These are phyloP conservation scores for Glaciozyma antarctica DNA, from an alignment of 768 basidiomycete genomes.

Conservation along the genomic window DNA sequence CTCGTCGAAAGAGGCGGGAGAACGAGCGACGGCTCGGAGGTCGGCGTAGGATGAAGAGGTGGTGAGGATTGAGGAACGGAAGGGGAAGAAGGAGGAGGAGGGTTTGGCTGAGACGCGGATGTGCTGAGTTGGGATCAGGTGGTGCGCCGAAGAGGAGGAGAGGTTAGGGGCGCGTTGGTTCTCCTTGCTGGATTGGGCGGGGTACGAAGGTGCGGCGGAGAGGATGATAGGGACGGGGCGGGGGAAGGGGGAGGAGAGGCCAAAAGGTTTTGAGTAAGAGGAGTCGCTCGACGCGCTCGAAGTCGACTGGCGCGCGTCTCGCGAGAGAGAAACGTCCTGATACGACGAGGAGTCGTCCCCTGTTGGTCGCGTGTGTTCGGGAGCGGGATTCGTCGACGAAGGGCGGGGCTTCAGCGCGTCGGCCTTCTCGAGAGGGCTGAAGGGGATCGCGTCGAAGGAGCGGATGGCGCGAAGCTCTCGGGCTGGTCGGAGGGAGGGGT, in stretches of 20 bases:
- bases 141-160: not conserved
- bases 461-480: no score
- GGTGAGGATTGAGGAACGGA: conserved; percentile 20
- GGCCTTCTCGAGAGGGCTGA: no score
- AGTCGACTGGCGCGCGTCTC: not conserved
- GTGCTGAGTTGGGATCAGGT: not conserved
- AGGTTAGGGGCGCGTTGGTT: not conserved
- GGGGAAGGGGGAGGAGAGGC: conserved; percentile 14
- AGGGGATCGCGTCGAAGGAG: no score
- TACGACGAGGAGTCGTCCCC: no score
- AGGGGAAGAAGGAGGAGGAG: not conserved
- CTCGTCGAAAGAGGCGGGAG: not conserved
- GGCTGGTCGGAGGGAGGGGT: no score
- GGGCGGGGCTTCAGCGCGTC: not conserved
- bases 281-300: no score
- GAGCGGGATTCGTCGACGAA: not conserved
- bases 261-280: not conserved
- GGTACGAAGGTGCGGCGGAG: not conserved
- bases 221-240: not conserved
- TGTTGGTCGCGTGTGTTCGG: not conserved
- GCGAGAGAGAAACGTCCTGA: not conserved
- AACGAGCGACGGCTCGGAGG: conserved; percentile 6
- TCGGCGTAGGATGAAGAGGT: not conserved
- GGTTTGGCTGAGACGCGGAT: not conserved
- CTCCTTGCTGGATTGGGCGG: not conserved